Evolutionary conservation across 352 stramenopile genomes (phyloP).

Genomic region (Phytophthora sp.): DNA sequence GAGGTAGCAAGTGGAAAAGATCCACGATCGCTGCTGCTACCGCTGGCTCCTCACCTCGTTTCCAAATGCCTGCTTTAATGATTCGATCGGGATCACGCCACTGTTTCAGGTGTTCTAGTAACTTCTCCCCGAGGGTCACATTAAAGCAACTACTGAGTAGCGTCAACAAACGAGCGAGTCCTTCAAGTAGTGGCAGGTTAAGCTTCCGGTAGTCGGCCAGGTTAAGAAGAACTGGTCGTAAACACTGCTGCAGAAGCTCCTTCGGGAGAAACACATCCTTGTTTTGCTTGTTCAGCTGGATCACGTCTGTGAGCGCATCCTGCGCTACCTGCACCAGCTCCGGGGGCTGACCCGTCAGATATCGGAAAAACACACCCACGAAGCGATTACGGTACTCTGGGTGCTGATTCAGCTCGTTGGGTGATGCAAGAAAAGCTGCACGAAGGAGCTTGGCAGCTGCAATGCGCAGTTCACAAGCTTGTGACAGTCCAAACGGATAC

Average conservation of each 20-base stretch:
- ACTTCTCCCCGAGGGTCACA: slow-evolving; percentile 96
- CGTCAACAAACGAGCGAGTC: slow-evolving; percentile 92
- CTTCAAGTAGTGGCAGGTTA: slow-evolving; percentile 95
- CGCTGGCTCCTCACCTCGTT: slow-evolving; percentile 93
- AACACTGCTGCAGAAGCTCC: slow-evolving; percentile 95
- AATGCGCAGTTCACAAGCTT: slow-evolving; percentile 84
- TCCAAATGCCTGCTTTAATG: slow-evolving; percentile 93
- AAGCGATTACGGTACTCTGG: slow-evolving; percentile 88
- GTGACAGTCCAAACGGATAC: slow-evolving; percentile 87
- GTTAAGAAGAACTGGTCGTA: slow-evolving; percentile 96
- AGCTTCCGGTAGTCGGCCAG: slow-evolving; percentile 97
- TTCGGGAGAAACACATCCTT: slow-evolving; percentile 92
- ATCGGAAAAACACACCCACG: slow-evolving; percentile 91
- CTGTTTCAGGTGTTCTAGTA: slow-evolving; percentile 96
- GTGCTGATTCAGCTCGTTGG: slow-evolving; percentile 85
- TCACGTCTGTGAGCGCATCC: slow-evolving; percentile 79
- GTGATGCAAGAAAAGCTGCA: slow-evolving; percentile 82
- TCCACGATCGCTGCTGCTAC: slow-evolving; percentile 96
- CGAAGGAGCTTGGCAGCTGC: slow-evolving; percentile 89
- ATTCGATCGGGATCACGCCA: slow-evolving; percentile 92
- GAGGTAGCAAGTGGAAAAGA: slow-evolving; percentile 96
- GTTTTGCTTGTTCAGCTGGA: slow-evolving; percentile 87
- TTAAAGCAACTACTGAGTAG: slow-evolving; percentile 98
- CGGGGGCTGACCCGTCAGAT: slow-evolving; percentile 85
- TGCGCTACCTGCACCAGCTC: slow-evolving; percentile 86